phyloP scores from a whole-genome alignment of 768 basidiomycete genomes.

The Lyophyllum atratum region DNA sequence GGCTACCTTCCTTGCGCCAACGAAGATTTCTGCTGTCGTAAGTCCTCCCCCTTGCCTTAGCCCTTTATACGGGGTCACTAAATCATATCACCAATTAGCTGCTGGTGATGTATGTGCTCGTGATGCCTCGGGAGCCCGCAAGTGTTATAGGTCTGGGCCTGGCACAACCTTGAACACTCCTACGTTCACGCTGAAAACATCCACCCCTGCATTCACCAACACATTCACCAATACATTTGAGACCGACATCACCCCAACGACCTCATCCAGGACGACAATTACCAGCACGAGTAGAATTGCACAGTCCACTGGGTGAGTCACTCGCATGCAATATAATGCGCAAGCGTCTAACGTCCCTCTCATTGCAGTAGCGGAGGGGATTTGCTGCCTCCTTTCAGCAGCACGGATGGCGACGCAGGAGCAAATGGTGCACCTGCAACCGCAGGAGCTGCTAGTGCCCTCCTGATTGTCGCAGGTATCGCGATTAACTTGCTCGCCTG shows the following conservation, averaged over 20 bases:
- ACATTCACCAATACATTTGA: not conserved
- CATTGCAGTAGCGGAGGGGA: not conserved
- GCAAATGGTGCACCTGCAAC: not conserved
- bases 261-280: not conserved
- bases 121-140: not conserved
- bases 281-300: not conserved
- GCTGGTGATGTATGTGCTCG: constrained; percentile 15
- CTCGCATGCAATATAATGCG: not conserved
- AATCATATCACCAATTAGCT: constrained; percentile 5
- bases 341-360: not conserved
- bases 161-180: no score
- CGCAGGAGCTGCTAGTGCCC: not conserved
- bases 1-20: constrained; percentile 17
- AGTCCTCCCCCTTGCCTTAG: not conserved
- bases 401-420: no score
- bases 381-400: not conserved
- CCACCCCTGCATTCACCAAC: not conserved
- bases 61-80: no score
- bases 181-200: not conserved
- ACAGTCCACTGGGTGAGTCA: not conserved
- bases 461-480: not conserved
- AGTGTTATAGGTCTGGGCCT: not conserved
- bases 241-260: not conserved
- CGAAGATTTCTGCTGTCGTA: constrained; percentile 25
- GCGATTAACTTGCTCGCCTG: not conserved